Evolutionary conservation across 352 stramenopile species (phyloP), one percentile per base, ranked within the genome.

Genomic region (Globisporangium recalcitrans): DNA sequence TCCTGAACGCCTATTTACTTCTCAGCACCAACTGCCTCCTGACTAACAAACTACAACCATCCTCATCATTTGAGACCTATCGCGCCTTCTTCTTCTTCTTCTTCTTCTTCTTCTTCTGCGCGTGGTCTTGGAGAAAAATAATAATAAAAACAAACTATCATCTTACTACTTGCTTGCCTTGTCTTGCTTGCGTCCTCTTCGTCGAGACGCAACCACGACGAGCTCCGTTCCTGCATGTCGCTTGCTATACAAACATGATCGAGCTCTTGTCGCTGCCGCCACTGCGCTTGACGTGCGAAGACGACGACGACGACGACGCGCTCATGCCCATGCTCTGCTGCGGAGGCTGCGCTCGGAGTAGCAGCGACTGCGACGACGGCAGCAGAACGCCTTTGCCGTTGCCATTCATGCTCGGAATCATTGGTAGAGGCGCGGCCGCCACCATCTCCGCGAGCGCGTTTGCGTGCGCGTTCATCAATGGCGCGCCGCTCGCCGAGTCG

Each of bases 361-460:
- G 38, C 16, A 58, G 69, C 26, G 68, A 60, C 34, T 69, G 70
- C 4, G 61, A 62, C 36, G 63, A 65, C 21, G 67, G 58, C 19
- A 58, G 11, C 34, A 57, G 6, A 14, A 26, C 19, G 4, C 31
- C 16, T 24, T 32, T 49, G 46, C 44, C 11, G 24, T 27, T 46
- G 42, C 44, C 9, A 9, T 19, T 38, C 46, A 40, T 24, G 7
- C 26, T 42, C 9, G 58, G 58, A 21, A 60, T 60, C 54, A 60
- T 24, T 9, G 38, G 54, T 14, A 38, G 21, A 1, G 53, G 53
- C 7, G 27, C 27, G 34, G 8, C 9, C 13, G 21, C 22, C 4
- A n/a, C 38, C 36, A 48, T 51, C 6, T 26, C 19, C 1, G 38
- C 19, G 26, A 61, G 27, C 40, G 22, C 21, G 40, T 49, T n/a